Base-by-base conservation (phyloP, 1,139 yeast species). In the Yueomyces sp. region DNA sequence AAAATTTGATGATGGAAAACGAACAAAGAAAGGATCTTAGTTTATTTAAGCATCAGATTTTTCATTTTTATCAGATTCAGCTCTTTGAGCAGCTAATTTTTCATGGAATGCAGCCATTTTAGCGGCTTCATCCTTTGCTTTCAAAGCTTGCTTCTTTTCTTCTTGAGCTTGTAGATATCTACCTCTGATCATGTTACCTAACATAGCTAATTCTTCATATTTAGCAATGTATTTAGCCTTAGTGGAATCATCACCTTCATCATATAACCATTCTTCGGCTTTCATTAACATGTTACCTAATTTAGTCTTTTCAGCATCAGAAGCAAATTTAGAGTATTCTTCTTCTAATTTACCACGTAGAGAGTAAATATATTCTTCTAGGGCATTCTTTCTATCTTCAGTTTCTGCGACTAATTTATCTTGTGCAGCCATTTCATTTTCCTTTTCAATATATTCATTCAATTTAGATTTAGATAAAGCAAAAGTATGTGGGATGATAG, bases 351-450 rank as follows among this genome's bases (percentile, higher is more conserved):
- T 91, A 64, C 95, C 95, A 72, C 97, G 83, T 67, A 89, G 79
- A 58, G 86, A 94, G 70, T 91, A 91, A 61, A 91, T 91, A 75
- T 89, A 91, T 73, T 91, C 98, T 73, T 91, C 98, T 50, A 91
- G 76, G 54, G 96, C 94, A 66, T 91, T 91, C 83, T 91, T 91
- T 69, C 87, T 85, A 72, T 91, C 96, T 73, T 91, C 97, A 52
- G 97, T 91, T 70, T 89, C 96, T 54, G 95, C 94, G 53, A 91
- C 96, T 57, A 89, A 79, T 73, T 87, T 87, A 70, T 91, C 98
- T 63, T 81, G 87, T 64, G 84, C 76, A 51, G 77, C 74, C 80
- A 91, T 70, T 62, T 81, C 73, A 60, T 77, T 76, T 73, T 91
- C 98, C 64, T 71, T 70, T 73, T 91, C 96, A 49, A 81, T 70